Percentiles rank a stretch among this genome's conserved stretches.
phyloP scores from a whole-genome alignment of 2,329 filamentous ascomycete genomes.

The Penicillium olsonii region DNA sequence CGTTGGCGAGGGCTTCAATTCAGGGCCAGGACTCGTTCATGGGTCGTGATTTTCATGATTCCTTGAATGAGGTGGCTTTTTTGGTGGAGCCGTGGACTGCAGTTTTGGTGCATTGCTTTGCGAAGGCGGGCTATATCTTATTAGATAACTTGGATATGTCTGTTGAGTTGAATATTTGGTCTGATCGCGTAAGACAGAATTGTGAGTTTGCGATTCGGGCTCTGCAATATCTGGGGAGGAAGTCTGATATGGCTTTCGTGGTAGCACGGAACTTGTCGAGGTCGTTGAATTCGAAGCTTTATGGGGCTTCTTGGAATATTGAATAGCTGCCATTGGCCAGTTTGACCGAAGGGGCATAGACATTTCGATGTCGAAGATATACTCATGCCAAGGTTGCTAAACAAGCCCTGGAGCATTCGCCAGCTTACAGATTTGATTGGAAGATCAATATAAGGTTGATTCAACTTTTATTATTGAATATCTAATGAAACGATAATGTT shows the following conservation, averaged over 20 bases:
- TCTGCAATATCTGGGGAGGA: conserved; percentile 57
- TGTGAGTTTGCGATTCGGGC: conserved; percentile 55
- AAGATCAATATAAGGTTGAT: no score
- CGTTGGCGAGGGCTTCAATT: conserved; percentile 52
- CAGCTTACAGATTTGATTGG: no score
- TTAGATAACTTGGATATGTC: conserved; percentile 32
- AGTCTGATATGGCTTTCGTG: conserved; percentile 54
- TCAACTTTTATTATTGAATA: background rate
- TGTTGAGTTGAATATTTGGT: background rate
- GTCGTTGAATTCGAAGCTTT: conserved; percentile 25
- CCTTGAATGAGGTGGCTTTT: conserved; percentile 57
- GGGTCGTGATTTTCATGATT: conserved; percentile 50
- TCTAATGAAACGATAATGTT: conserved; percentile 9
- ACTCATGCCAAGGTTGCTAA: no score
- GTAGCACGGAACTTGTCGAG: conserved; percentile 42
- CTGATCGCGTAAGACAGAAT: conserved; percentile 22
- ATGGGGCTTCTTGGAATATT: background rate
- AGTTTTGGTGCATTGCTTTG: conserved; percentile 56
- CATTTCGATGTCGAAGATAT: no score
- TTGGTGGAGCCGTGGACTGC: conserved; percentile 63
- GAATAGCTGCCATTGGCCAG: background rate
- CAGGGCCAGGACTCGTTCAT: conserved; percentile 27
- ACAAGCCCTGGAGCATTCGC: no score
- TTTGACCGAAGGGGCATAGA: no score
- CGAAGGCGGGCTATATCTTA: conserved; percentile 47